A percentile compares a stretch with the other conserved stretches of the same genome.
Evolutionary conservation across 2,329 filamentous ascomycete genomes (phyloP).

Genomic region (Fusarium humuli): DNA sequence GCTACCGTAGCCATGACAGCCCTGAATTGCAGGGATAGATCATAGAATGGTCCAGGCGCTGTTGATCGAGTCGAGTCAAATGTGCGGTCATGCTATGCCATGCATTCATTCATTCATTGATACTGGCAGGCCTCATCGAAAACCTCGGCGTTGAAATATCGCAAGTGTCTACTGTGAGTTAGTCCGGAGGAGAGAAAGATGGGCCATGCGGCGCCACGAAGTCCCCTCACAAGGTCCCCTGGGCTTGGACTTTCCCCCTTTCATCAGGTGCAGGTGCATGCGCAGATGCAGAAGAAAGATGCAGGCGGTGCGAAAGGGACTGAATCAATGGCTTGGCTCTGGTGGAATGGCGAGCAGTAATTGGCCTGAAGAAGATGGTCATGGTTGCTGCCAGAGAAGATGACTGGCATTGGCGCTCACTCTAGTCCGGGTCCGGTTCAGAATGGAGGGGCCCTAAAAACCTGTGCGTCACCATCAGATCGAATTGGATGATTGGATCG

Average conservation of each 20-base stretch:
- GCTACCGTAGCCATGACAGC: conserved; percentile 6
- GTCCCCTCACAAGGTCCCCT: conserved; percentile 20
- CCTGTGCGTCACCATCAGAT: conserved; percentile 49
- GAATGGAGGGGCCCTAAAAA: conserved; percentile 43
- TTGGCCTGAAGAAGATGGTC: conserved; percentile 20
- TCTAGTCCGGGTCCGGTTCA: conserved; percentile 45
- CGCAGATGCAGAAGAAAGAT: conserved; percentile 19
- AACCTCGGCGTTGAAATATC: conserved; percentile 13
- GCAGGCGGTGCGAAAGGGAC: conserved; percentile 26
- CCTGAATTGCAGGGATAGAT: conserved; percentile 6
- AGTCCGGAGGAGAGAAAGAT: conserved; percentile 5
- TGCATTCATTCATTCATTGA: conserved; percentile 5
- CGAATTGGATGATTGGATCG: conserved; percentile 48
- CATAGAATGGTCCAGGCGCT: conserved; percentile 1
- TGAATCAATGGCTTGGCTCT: conserved; percentile 31
- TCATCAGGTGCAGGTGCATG: conserved; percentile 39
- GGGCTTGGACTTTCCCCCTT: not conserved
- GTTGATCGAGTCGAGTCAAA: not conserved
- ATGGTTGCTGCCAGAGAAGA: conserved; percentile 44
- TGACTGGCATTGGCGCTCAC: conserved; percentile 48
- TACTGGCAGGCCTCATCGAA: conserved; percentile 31
- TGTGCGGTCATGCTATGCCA: conserved; percentile 2
- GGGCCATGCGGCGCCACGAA: conserved; percentile 21
- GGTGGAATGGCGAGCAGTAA: not conserved
- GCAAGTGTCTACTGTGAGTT: conserved; percentile 9